Percentiles rank a stretch among this genome's conserved stretches.
These are phyloP conservation scores for Dichotomocladium elegans DNA, from an alignment of 371 early-diverging fungal species.

Conservation along the genomic window DNA sequence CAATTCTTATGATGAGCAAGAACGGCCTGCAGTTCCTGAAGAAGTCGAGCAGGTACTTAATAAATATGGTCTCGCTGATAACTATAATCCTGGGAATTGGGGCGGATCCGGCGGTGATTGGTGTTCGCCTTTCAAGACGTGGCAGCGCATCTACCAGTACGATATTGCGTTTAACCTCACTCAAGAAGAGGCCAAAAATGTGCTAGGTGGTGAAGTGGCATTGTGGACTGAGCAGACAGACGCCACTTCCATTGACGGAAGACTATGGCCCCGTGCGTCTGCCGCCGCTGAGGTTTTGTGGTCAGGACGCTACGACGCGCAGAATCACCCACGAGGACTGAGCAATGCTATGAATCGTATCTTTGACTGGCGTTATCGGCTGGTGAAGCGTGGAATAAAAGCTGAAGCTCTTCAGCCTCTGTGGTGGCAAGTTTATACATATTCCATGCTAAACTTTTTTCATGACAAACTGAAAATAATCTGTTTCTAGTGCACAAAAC, in stretches of 20 bases:
- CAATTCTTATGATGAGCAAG: conserved; percentile 35
- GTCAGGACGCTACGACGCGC: conserved; percentile 62
- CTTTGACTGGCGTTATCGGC: conserved; percentile 68
- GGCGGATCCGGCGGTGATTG: conserved; percentile 42
- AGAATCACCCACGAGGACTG: conserved; percentile 51
- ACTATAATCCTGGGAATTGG: conserved; percentile 28
- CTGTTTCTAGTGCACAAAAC: too few species aligned
- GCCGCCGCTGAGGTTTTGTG: conserved; percentile 67
- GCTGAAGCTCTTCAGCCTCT: conserved; percentile 73
- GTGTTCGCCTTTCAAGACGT: conserved; percentile 72
- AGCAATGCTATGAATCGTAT: conserved; percentile 64
- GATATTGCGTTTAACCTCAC: conserved; percentile 63
- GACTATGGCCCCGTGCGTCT: conserved; percentile 57
- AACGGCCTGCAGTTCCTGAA: conserved; percentile 18
- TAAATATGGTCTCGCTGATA: conserved; percentile 14
- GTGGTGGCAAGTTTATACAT: conserved; percentile 78
- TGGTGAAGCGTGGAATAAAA: conserved; percentile 61
- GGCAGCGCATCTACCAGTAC: conserved; percentile 76
- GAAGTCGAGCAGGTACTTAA: conserved; percentile 14
- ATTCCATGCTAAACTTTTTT: too few species aligned
- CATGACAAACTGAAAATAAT: too few species aligned
- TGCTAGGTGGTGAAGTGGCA: conserved; percentile 49
- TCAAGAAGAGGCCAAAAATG: conserved; percentile 41
- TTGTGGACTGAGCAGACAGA: conserved; percentile 78
- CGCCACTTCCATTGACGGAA: conserved; percentile 49